Evolutionary conservation across 345 rosid species (phyloP).

Genomic region (Lumnitzera racemosa): DNA sequence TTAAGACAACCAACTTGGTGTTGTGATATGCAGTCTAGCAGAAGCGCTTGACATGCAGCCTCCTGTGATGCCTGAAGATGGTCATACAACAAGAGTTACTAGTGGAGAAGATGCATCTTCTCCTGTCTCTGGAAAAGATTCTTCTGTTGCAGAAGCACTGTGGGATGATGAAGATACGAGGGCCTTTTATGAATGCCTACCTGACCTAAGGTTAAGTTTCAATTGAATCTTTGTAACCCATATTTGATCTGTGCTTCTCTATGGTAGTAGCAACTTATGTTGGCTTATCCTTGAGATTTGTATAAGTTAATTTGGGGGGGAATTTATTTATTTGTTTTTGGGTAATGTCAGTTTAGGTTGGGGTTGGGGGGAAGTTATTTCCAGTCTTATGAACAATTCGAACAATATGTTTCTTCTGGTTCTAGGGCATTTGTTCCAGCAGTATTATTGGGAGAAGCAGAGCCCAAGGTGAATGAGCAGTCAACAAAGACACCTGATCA

Average conservation of each 20-base stretch:
- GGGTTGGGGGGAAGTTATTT: background rate
- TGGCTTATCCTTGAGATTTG: too few relatives aligned
- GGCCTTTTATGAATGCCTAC: slow-evolving; percentile 89
- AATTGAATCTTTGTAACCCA: background rate
- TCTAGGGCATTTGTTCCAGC: slow-evolving; percentile 98
- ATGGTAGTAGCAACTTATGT: background rate
- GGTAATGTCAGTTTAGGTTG: too few relatives aligned
- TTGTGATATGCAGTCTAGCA: slow-evolving; percentile 53
- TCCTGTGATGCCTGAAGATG: slow-evolving; percentile 97
- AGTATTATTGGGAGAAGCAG: slow-evolving; percentile 87
- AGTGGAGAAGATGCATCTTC: slow-evolving; percentile 76
- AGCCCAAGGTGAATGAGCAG: slow-evolving; percentile 70
- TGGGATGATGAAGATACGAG: slow-evolving; percentile 99
- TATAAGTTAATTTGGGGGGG: background rate
- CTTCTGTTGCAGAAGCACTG: slow-evolving; percentile 61
- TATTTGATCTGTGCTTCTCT: background rate
- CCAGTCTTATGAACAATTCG: background rate
- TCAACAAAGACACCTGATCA: slow-evolving; percentile 64
- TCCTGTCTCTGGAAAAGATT: slow-evolving; percentile 69
- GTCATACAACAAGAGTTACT: slow-evolving; percentile 87
- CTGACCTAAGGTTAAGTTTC: slow-evolving; percentile 82
- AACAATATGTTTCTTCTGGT: slow-evolving; percentile 16
- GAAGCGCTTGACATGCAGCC: slow-evolving; percentile 99
- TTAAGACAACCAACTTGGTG: background rate
- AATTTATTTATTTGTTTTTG: background rate